Evolutionary conservation across 805 yeast species (phyloP), one percentile per base, ranked within the genome.

Genomic region (Scheffersomyces coipomensis): DNA sequence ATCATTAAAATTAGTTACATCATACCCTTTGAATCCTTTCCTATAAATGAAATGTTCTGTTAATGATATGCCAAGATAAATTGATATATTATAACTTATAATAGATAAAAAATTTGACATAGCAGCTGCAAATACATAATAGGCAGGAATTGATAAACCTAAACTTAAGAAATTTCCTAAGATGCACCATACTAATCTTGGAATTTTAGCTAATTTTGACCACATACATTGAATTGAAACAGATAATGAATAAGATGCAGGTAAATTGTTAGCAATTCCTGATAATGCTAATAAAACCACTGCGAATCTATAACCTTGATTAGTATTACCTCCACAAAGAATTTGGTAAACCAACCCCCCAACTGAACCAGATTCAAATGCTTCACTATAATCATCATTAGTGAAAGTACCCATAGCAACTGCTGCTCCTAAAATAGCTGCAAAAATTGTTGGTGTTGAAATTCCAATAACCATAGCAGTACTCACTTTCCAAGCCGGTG

Each of bases 81-180:
- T 60, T 10, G 66, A 55, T 7, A 60, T 60, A 39, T 60, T 56
- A 42, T 62, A 62, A 9, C 62, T 51, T 32, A 62, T 52, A 35
- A 62, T 60, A 19, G 59, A 55, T 47, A 62, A 48, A 45, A 62
- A 62, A 38, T 60, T 57, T 5, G 53, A 46, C 62, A 62, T 61
- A n/a, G 63, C 47, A 8, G 40, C 52, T 18, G 45, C 53, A 40
- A 62, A 62, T 9, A 51, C 55, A 40, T 62, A 62, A 40, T 60
- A 62, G 8, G 66, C 67, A 11, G 68, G 68, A 33, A 62, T 62
- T 19, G 63, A 52, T 21, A 62, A 49, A 7, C 52, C 67, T 35
- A 62, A 49, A 3, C 67, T 55, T 9, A 60, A 48, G 29, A 53
- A 54, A 35, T 62, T 62, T 8, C 66, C 66, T 10, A 53, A 22